Evolutionary conservation across 2,329 filamentous ascomycete species (phyloP).

Genomic region (Cladosporium sp.): DNA sequence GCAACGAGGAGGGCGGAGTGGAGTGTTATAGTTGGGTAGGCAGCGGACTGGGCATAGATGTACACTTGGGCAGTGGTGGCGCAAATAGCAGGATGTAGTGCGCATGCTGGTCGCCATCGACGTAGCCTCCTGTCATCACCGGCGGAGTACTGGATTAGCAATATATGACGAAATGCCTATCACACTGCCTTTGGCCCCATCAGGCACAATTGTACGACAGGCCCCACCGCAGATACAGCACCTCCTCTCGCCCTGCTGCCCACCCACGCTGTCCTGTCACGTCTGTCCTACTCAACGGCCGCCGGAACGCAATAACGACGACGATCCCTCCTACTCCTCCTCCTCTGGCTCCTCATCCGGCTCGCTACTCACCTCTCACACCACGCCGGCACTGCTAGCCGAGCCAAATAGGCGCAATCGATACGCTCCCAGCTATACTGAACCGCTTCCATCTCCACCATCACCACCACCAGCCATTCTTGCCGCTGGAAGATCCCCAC

Average conservation of each 20-base stretch:
- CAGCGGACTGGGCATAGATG: neutral
- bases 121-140: neutral
- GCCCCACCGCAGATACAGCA: neutral
- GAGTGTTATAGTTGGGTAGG: neutral
- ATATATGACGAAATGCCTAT: constrained; percentile 7
- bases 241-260: constrained; percentile 1
- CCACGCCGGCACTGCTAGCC: neutral
- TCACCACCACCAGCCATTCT: constrained; percentile 2
- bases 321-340: neutral
- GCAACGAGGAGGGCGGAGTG: neutral
- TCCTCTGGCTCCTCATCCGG: neutral
- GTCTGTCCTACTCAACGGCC: neutral
- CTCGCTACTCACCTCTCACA: neutral
- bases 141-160: neutral
- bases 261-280: neutral
- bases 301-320: neutral
- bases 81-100: neutral
- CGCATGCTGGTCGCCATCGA: neutral
- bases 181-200: neutral
- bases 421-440: neutral
- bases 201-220: constrained; percentile 8
- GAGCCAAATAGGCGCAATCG: neutral
- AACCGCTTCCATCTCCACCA: constrained; percentile 2
- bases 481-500: constrained; percentile 11
- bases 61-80: neutral